phyloP scores from a whole-genome alignment of 352 stramenopile species.

The Globisporangium apiculatum region DNA sequence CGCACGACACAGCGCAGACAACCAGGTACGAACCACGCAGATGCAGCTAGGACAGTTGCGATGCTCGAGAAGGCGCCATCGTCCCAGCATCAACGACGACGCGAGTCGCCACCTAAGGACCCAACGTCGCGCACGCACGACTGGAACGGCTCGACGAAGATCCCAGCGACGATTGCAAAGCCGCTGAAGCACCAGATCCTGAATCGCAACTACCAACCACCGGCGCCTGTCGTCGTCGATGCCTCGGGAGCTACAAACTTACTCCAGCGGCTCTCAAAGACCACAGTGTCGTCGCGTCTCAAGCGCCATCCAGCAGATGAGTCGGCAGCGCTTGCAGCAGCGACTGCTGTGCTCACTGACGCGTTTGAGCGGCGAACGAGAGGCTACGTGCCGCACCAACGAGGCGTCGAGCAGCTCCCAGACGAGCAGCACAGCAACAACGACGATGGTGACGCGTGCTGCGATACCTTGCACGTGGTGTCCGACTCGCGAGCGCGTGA shows the following conservation, averaged over 20 bases:
- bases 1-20: not conserved
- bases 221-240: slow-evolving; percentile 26
- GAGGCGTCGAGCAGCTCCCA: not conserved
- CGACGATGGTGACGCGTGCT: not conserved
- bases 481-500: slow-evolving; percentile 32
- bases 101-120: slow-evolving; percentile 6
- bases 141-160: slow-evolving; percentile 55
- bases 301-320: slow-evolving; percentile 16
- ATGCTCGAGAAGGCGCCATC: too few species aligned
- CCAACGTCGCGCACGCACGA: slow-evolving; percentile 1
- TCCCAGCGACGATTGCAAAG: slow-evolving; percentile 23
- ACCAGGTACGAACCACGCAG: not conserved
- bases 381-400: not conserved
- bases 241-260: slow-evolving; percentile 25
- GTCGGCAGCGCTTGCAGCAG: slow-evolving; percentile 12
- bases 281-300: slow-evolving; percentile 45
- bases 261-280: slow-evolving; percentile 38
- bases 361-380: slow-evolving; percentile 8
- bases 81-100: not conserved
- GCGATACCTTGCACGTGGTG: not conserved
- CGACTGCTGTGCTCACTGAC: slow-evolving; percentile 2
- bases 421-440: not conserved
- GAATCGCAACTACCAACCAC: slow-evolving; percentile 40
- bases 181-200: slow-evolving; percentile 55
- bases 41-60: too few species aligned